Base-by-base conservation (phyloP, 2,329 filamentous ascomycete species). In the Colletotrichum tropicale region DNA sequence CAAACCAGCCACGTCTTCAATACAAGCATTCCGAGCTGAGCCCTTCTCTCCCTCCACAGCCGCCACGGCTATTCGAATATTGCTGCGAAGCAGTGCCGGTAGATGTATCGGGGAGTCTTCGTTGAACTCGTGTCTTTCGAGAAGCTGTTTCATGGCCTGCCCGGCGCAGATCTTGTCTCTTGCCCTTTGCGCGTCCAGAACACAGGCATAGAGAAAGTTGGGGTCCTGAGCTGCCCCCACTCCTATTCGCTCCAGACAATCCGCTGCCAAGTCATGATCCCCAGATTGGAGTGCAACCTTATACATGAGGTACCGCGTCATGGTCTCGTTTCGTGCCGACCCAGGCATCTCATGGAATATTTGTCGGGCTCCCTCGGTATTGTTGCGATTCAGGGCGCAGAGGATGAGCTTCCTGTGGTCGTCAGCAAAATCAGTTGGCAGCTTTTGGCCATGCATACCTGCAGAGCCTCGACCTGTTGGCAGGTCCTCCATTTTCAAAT, bases 121-220 rank as follows among this genome's bases (percentile, higher is more conserved):
- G 15, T 77, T 78, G 8, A 67, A 60, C n/a, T 79, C 76, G 71
- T 81, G 81, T 8, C 75, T 81, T n/a, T 81, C 77, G 3, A 80
- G 78, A 4, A 86, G 77, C 10, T 83, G 81, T 36, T 83, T 83
- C 36, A 87, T 80, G 9, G 85, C 84, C 15, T 79, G 77, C 28
- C 86, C 73, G 0, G 93, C 90, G 77, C 93, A 91, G 0, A 86
- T 77, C 66, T 89, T 92, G 76, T 95, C 91, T 0, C 92, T 91
- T 1, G 87, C 86, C 77, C 91, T 87, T 66, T 96, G 92, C 4
- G 95, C 94, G 82, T 98, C 95, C 32, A 95, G 86, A 26, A 95
- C 91, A 79, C 96, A 98, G 2, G 95, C 94, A 78, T 96, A 95
- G 1, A 98, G 87, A 58, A 95, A 90, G 16, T 92, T 91, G 24